Evolutionary conservation across 2,329 filamentous ascomycete species (phyloP).

Genomic region (Aspergillus vadensis): DNA sequence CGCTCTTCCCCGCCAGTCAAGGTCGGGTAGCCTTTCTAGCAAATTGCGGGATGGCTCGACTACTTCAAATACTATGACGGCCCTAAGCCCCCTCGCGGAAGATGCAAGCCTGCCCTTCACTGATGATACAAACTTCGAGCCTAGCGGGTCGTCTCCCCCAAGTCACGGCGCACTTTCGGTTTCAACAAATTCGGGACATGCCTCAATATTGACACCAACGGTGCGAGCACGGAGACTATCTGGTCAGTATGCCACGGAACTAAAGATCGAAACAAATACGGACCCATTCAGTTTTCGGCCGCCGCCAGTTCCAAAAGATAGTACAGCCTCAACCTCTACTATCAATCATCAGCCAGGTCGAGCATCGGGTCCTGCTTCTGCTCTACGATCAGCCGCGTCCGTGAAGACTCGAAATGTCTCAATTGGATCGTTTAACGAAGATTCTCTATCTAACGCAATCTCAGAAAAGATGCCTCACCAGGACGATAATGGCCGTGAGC

Average conservation of each 20-base stretch:
- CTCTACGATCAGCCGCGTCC: conserved; percentile 23
- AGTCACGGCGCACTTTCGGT: conserved; percentile 33
- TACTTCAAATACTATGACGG: conserved; percentile 70
- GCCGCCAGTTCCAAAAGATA: conserved; percentile 35
- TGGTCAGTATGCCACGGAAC: conserved; percentile 74
- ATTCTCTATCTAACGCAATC: conserved; percentile 44
- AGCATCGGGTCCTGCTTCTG: conserved; percentile 15
- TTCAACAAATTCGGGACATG: conserved; percentile 8
- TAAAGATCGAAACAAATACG: conserved; percentile 80
- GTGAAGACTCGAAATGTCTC: conserved; percentile 36
- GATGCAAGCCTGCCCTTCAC: conserved; percentile 44
- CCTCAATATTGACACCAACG: conserved; percentile 38
- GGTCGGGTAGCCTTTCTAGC: conserved; percentile 76
- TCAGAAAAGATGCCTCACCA: conserved; percentile 44
- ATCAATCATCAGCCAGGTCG: conserved; percentile 19
- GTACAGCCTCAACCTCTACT: conserved; percentile 22
- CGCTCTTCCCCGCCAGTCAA: conserved; percentile 73
- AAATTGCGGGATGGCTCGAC: conserved; percentile 80
- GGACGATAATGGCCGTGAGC: conserved; percentile 31
- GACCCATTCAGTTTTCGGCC: conserved; percentile 26
- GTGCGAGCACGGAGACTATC: conserved; percentile 79
- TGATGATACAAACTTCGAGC: conserved; percentile 35
- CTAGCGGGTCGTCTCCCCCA: conserved; percentile 40
- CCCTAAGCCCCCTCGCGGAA: conserved; percentile 73
- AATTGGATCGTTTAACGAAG: conserved; percentile 39